Percentiles rank a stretch among this genome's conserved stretches.
Conservation (phyloP, 2,329 filamentous ascomycete species). For the Sporothrix globosa region DNA sequence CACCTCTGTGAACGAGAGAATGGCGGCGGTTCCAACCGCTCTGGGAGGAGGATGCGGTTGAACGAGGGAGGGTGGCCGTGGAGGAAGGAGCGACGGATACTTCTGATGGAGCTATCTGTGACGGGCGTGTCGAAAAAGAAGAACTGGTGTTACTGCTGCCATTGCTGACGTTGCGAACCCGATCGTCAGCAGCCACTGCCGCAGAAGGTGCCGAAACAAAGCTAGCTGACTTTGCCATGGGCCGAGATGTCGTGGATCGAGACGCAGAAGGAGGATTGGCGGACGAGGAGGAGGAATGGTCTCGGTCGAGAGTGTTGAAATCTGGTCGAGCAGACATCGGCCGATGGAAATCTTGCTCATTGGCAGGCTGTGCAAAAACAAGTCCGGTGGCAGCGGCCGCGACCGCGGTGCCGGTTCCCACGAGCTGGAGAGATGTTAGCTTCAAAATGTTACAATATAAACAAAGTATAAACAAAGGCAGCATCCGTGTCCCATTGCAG, state of each 20-base stretch:
- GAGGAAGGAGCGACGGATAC: constrained; percentile 40
- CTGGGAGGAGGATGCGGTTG: constrained; percentile 47
- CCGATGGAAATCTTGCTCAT: constrained; percentile 44
- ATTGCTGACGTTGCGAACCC: constrained; percentile 40
- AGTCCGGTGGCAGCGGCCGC: constrained; percentile 63
- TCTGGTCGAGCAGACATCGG: constrained; percentile 40
- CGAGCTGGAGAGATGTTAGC: constrained; percentile 50
- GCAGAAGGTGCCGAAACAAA: constrained; percentile 39
- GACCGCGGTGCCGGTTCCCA: constrained; percentile 64
- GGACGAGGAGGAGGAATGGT: constrained; percentile 38
- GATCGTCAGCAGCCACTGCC: constrained; percentile 22
- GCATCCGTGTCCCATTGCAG: no score
- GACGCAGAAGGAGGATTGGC: constrained; percentile 21
- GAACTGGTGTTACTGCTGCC: constrained; percentile 39
- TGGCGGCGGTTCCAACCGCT: constrained; percentile 49
- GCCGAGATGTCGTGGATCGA: constrained; percentile 44
- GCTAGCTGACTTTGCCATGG: constrained; percentile 49
- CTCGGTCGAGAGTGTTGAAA: constrained; percentile 37
- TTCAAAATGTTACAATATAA: background rate
- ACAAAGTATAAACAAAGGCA: constrained; percentile 3
- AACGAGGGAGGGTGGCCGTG: constrained; percentile 39
- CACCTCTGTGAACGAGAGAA: constrained; percentile 49
- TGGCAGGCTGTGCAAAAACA: constrained; percentile 60
- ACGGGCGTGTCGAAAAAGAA: constrained; percentile 32
- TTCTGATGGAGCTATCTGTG: constrained; percentile 33